Evolutionary conservation across 2,329 filamentous ascomycete genomes (phyloP), one percentile per base, ranked within the genome.

Genomic region (Fusarium mundagurra): DNA sequence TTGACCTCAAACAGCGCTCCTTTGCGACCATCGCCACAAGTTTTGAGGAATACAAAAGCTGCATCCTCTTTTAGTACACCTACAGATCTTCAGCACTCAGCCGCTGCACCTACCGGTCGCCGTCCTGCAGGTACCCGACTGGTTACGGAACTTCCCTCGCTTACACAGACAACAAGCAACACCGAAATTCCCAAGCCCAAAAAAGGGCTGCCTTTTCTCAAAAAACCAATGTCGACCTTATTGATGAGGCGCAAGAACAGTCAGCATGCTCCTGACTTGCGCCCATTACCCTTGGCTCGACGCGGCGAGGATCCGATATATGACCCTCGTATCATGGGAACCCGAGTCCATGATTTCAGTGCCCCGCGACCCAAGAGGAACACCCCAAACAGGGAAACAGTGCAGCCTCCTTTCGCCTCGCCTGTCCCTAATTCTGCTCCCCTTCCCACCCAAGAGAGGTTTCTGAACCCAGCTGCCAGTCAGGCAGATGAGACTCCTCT

Each of bases 331-430:
- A 93, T 93, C 72, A 87, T 86, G 76, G 91, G 89, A 55, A 93
- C 88, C 13, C 85, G 86, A 53, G 87, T 92, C 57, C 91, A 93
- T 78, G 91, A 91, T 79, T 92, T 92, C 76, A 92, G 90, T 76
- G 89, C 88, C 0, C 90, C 90, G 4, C 84, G 89, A 57, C 85
- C 85, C 31, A 86, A 83, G 69, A 86, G 71, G 44, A 72, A 67
- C 27, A 54, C 36, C 7, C 69, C 68, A 24, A 73, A 38, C 14
- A 77, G 72, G 33, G 71, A 72, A 51, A 69, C 58, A 31, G 24
- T 43, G 29, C 71, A 73, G 27, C 47, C 65, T 67, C 60, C 64
- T 39, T 29, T 61, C 63, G 50, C 51, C 38, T 74, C 58, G 24
- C 64, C 73, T 36, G 43, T 70, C 18, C 72, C 68, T 39, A 73